These are phyloP conservation scores for Calendula officinalis DNA, from an alignment of 129 eudicot species.

Conservation along the genomic window DNA sequence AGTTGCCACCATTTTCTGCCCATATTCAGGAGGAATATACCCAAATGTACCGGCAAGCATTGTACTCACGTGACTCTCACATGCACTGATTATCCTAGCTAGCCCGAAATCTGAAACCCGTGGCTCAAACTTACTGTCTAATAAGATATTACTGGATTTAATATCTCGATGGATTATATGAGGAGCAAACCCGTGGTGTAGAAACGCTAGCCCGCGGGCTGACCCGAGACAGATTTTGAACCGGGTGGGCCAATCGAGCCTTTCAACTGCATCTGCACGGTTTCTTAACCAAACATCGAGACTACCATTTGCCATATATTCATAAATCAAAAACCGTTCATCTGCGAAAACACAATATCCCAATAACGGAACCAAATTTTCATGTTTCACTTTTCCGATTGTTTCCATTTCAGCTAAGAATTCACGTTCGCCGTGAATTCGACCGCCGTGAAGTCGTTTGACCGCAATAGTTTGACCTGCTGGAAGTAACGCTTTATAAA, in stretches of 20 bases:
- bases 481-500: conserved; percentile 72
- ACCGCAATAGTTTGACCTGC: conserved; percentile 72
- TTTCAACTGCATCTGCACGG: conserved; percentile 64
- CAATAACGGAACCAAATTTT: conserved; percentile 62
- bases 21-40: conserved; percentile 95
- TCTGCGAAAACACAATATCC: conserved; percentile 84
- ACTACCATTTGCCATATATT: conserved; percentile 95
- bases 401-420: conserved; percentile 96
- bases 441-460: conserved; percentile 82
- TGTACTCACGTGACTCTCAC: conserved; percentile 92
- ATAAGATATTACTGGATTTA: conserved; percentile 82
- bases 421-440: conserved; percentile 76
- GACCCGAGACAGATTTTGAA: conserved; percentile 76
- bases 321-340: conserved; percentile 80
- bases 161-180: conserved; percentile 91
- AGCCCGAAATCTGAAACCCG: conserved; percentile 91
- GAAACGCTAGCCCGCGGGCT: conserved; percentile 78
- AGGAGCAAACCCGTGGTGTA: conserved; percentile 88
- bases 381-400: conserved; percentile 83
- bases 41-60: conserved; percentile 88
- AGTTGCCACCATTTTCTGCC: conserved; percentile 84
- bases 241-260: conserved; percentile 87
- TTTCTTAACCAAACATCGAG: conserved; percentile 80
- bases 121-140: conserved; percentile 73
- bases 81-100: conserved; percentile 88